Conservation (phyloP, 345 rosid species). For the Boechera stricta region DNA sequence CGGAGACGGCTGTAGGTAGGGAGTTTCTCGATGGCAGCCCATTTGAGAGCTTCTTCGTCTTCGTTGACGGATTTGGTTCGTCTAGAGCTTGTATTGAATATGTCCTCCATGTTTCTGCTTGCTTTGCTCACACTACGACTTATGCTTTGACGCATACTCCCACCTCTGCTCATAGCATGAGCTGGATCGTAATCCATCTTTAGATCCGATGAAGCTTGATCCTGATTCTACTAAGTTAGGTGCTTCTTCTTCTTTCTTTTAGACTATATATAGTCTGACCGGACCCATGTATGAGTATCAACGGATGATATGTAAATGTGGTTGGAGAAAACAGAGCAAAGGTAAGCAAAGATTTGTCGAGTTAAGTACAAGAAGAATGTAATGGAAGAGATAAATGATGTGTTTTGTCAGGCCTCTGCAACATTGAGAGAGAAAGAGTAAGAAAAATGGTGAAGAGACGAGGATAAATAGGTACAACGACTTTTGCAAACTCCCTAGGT, state of each 20-base stretch:
- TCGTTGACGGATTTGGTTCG: slow-evolving; percentile 59
- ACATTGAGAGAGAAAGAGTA: neutral
- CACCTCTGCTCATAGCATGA: slow-evolving; percentile 40
- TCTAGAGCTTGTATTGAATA: slow-evolving; percentile 59
- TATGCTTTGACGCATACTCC: slow-evolving; percentile 52
- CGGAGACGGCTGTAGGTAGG: slow-evolving; percentile 85
- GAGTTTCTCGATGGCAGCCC: slow-evolving; percentile 94
- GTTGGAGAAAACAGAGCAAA: slow-evolving; percentile 23
- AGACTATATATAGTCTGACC: slow-evolving; percentile 15
- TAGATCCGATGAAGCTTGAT: neutral
- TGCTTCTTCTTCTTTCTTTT: slow-evolving; percentile 3
- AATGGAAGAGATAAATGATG: neutral
- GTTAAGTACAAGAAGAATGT: slow-evolving; percentile 13
- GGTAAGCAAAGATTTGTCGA: slow-evolving; percentile 15
- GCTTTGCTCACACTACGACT: slow-evolving; percentile 67
- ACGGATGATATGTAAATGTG: neutral
- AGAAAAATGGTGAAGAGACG: slow-evolving; percentile 19
- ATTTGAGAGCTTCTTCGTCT: slow-evolving; percentile 91
- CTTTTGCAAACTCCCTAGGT: neutral
- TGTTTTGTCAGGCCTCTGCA: neutral
- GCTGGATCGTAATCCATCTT: slow-evolving; percentile 43
- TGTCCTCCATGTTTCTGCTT: slow-evolving; percentile 69
- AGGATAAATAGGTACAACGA: slow-evolving; percentile 23
- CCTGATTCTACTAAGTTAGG: neutral
- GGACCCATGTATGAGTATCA: neutral